These are phyloP conservation scores for Lactifluus echinatus DNA, from an alignment of 768 basidiomycete genomes.

Conservation along the genomic window DNA sequence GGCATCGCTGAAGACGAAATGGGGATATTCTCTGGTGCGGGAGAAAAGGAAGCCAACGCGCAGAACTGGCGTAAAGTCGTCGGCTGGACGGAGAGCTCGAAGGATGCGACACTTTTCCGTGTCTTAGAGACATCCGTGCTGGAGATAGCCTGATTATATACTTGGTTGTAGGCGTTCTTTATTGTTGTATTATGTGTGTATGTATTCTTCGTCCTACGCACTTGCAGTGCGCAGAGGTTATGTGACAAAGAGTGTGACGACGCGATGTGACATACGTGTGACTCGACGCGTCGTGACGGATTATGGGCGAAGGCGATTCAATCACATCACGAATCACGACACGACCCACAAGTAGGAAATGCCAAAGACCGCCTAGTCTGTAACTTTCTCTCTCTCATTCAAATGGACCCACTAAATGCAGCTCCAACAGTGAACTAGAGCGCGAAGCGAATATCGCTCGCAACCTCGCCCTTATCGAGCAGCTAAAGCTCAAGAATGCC, in stretches of 20 bases:
- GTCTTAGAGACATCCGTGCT: conserved; percentile 73
- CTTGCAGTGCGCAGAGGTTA: too few species aligned
- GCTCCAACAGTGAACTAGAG: conserved; percentile 46
- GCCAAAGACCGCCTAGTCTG: conserved; percentile 21
- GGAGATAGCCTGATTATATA: conserved; percentile 45
- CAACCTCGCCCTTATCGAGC: conserved; percentile 64
- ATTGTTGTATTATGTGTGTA: conserved; percentile 19
- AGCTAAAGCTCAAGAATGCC: conserved; percentile 58
- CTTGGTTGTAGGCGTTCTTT: conserved; percentile 12
- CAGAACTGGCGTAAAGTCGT: conserved; percentile 77
- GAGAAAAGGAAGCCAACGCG: conserved; percentile 78
- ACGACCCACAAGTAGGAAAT: neutral
- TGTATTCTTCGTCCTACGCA: too few species aligned
- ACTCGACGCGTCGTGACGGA: conserved; percentile 14
- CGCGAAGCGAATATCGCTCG: conserved; percentile 76
- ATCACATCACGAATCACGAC: too few species aligned
- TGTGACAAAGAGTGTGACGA: neutral
- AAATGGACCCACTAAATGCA: neutral
- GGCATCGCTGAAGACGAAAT: conserved; percentile 80
- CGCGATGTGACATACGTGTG: neutral
- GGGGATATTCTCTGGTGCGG: conserved; percentile 61
- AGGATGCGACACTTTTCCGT: conserved; percentile 65
- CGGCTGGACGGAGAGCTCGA: conserved; percentile 74
- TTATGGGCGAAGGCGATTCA: too few species aligned
- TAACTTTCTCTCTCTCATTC: neutral